Evolutionary conservation across 1,139 yeast species (phyloP).

Genomic region (Debaryomyces nepalensis): DNA sequence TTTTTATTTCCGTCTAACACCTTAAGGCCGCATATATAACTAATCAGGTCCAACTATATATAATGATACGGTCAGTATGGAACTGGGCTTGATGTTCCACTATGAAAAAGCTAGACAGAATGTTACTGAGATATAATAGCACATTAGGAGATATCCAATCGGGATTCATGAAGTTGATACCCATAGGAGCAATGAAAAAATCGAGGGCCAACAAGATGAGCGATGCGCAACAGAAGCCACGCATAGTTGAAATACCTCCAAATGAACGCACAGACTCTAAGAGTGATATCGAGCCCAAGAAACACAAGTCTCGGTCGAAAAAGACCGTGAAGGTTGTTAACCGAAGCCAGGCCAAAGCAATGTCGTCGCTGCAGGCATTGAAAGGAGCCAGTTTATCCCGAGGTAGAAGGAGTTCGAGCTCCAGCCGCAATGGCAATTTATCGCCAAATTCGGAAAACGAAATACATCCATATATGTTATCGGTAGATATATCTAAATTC

Average conservation of each 20-base stretch:
- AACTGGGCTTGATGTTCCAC: no score
- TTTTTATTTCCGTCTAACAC: neutral
- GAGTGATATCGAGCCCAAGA: no score
- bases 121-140: neutral
- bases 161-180: slow-evolving; percentile 8
- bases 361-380: slow-evolving; percentile 9
- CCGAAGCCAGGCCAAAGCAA: slow-evolving; percentile 4
- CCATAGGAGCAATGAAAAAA: neutral
- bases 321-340: slow-evolving; percentile 3
- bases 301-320: neutral
- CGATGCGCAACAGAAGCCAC: neutral
- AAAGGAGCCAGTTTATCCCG: neutral
- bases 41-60: slow-evolving; percentile 5
- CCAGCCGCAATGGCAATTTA: neutral
- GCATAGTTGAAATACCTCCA: no score
- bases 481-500: slow-evolving; percentile 1
- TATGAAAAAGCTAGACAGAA: slow-evolving; percentile 4
- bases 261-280: no score
- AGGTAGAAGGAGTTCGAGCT: neutral
- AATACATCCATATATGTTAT: neutral
- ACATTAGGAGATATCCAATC: slow-evolving; percentile 4
- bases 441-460: neutral
- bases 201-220: neutral
- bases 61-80: no score
- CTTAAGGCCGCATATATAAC: neutral